Percentiles rank a stretch among this genome's conserved stretches.
Evolutionary conservation across 371 early-diverging fungal genomes (phyloP).

Genomic region (Rhizopus microsporus): DNA sequence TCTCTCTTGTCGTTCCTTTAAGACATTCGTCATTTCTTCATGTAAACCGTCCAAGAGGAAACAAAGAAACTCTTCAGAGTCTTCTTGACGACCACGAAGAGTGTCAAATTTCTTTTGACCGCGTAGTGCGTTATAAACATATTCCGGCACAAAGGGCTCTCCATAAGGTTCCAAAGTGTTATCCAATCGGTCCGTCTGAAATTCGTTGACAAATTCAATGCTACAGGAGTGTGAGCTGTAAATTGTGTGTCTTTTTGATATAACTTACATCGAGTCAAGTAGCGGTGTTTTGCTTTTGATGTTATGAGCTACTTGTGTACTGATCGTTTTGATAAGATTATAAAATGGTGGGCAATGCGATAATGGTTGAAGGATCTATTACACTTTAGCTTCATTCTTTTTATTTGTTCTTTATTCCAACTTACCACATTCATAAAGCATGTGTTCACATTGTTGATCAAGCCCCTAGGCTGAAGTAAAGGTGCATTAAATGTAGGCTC

Average conservation of each 20-base stretch:
- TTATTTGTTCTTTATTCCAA: not conserved
- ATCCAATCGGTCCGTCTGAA: constrained; percentile 47
- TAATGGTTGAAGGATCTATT: constrained; percentile 80
- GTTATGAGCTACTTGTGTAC: constrained; percentile 62
- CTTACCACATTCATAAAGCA: constrained; percentile 94
- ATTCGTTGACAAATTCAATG: constrained; percentile 79
- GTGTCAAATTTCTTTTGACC: constrained; percentile 79
- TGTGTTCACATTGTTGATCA: constrained; percentile 95
- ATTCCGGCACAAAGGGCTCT: constrained; percentile 89
- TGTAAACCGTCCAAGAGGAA: constrained; percentile 92
- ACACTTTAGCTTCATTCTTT: not conserved
- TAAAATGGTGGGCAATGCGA: constrained; percentile 90
- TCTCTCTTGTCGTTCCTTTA: constrained; percentile 32
- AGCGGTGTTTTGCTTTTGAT: constrained; percentile 81
- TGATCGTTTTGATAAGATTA: constrained; percentile 74
- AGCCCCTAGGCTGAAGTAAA: constrained; percentile 83
- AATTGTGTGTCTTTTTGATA: no score
- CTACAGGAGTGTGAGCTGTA: constrained; percentile 32
- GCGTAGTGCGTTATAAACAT: constrained; percentile 89
- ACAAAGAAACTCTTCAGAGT: constrained; percentile 95
- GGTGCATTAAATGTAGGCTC: constrained; percentile 51
- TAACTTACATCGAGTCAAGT: constrained; percentile 77
- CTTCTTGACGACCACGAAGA: constrained; percentile 92
- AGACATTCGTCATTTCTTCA: constrained; percentile 78
- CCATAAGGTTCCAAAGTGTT: constrained; percentile 51